phyloP scores from a whole-genome alignment of 768 basidiomycete species.

The Tremella yokohamensis region DNA sequence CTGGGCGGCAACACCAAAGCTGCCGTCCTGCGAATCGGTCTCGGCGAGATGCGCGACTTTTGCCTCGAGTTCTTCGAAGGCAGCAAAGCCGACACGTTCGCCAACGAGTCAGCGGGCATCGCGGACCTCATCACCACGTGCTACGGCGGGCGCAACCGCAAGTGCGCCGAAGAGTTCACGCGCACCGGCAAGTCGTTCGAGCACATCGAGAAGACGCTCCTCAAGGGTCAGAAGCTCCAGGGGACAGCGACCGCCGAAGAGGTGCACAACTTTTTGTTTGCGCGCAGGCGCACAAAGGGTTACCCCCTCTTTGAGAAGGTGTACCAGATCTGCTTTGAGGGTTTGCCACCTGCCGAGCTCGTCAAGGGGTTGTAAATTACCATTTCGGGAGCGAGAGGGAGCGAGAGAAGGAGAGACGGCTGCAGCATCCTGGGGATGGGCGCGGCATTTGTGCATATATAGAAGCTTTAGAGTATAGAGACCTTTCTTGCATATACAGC shows the following conservation, averaged over 20 bases:
- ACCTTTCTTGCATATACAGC: background rate
- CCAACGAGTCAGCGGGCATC: conserved; percentile 51
- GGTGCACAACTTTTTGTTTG: conserved; percentile 53
- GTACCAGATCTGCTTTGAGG: conserved; percentile 49
- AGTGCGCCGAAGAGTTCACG: conserved; percentile 54
- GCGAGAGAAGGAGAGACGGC: background rate
- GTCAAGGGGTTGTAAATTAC: conserved; percentile 32
- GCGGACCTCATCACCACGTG: conserved; percentile 55
- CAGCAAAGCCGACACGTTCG: conserved; percentile 48
- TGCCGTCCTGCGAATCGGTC: conserved; percentile 55
- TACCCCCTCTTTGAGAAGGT: conserved; percentile 51
- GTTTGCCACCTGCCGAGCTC: conserved; percentile 35
- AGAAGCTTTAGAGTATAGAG: no score
- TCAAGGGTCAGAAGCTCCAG: conserved; percentile 56
- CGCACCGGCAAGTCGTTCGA: conserved; percentile 53
- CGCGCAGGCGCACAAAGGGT: conserved; percentile 46
- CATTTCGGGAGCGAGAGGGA: background rate
- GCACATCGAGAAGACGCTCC: conserved; percentile 53
- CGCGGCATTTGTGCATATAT: no score
- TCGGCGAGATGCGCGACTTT: conserved; percentile 55
- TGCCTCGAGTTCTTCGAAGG: conserved; percentile 54
- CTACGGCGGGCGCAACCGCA: conserved; percentile 49
- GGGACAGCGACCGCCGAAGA: conserved; percentile 54
- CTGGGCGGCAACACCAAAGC: conserved; percentile 55
- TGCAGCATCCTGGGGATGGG: no score